Evolutionary conservation across 345 rosid species (phyloP).

Genomic region (Conringia planisiliqua): DNA sequence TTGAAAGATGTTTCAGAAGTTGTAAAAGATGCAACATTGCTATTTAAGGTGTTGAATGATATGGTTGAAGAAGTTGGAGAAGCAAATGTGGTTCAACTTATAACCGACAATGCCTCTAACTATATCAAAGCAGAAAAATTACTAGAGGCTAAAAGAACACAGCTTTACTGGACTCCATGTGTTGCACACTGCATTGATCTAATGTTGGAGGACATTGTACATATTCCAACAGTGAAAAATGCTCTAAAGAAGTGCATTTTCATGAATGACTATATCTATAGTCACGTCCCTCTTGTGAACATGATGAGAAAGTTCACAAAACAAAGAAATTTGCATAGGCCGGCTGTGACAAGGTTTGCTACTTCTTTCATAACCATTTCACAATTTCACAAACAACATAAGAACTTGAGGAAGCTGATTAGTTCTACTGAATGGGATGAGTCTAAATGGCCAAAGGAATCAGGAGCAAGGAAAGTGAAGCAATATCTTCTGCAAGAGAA

Average conservation of each 20-base stretch:
- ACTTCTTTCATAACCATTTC: too few species aligned
- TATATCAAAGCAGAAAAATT: conserved; percentile 46
- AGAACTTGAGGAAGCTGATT: background rate
- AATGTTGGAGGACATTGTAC: conserved; percentile 49
- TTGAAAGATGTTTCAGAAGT: background rate
- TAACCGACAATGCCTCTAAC: conserved; percentile 41
- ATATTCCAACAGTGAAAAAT: background rate
- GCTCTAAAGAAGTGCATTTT: background rate
- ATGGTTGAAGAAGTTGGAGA: conserved; percentile 50
- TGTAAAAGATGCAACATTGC: conserved; percentile 29
- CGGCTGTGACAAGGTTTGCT: too few species aligned
- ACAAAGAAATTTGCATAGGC: too few species aligned
- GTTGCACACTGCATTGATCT: conserved; percentile 48
- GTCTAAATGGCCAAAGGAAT: background rate
- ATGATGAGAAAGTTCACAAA: background rate
- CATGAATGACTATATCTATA: background rate
- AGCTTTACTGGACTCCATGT: conserved; percentile 52
- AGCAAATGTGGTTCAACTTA: conserved; percentile 47
- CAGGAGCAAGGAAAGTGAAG: background rate
- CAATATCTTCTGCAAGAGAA: background rate
- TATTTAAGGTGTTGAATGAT: conserved; percentile 43
- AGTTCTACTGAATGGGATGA: background rate
- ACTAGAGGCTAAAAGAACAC: conserved; percentile 39
- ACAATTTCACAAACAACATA: too few species aligned
- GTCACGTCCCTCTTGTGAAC: background rate